These are phyloP conservation scores for Pyrenochaeta sp. DNA, from an alignment of 2,329 filamentous ascomycete genomes.

Conservation along the genomic window DNA sequence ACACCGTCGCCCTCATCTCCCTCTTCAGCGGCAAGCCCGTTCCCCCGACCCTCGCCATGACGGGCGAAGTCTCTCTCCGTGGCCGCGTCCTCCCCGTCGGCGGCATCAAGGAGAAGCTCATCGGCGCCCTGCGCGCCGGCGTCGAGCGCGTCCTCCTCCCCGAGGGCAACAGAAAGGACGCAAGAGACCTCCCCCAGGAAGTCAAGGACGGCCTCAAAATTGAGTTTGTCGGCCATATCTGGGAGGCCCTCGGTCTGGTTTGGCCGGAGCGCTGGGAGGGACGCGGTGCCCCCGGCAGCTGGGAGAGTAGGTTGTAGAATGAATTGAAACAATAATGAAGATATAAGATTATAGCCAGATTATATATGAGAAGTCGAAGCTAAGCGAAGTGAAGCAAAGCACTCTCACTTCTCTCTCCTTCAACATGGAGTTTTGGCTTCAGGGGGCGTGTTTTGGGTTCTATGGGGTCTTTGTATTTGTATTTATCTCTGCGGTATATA, in stretches of 20 bases:
- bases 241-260: slow-evolving; percentile 88
- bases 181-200: slow-evolving; percentile 87
- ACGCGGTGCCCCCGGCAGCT: slow-evolving; percentile 64
- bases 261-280: slow-evolving; percentile 90
- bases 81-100: slow-evolving; percentile 93
- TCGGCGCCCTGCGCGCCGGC: slow-evolving; percentile 89
- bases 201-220: slow-evolving; percentile 89
- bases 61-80: slow-evolving; percentile 78
- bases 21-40: slow-evolving; percentile 87
- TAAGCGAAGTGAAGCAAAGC: too few relatives aligned
- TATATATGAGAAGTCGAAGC: too few relatives aligned
- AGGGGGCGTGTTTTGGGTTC: too few relatives aligned
- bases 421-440: too few relatives aligned
- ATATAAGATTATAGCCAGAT: background rate
- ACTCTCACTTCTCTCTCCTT: too few relatives aligned
- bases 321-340: background rate
- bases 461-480: too few relatives aligned
- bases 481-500: too few relatives aligned
- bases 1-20: slow-evolving; percentile 91
- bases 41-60: slow-evolving; percentile 95
- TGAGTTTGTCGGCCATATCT: slow-evolving; percentile 90
- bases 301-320: slow-evolving; percentile 80
- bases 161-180: slow-evolving; percentile 88
- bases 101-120: slow-evolving; percentile 98
- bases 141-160: slow-evolving; percentile 94